These are phyloP conservation scores for Talaromyces sp. DNA, from an alignment of 2,329 filamentous ascomycete genomes.

Conservation along the genomic window DNA sequence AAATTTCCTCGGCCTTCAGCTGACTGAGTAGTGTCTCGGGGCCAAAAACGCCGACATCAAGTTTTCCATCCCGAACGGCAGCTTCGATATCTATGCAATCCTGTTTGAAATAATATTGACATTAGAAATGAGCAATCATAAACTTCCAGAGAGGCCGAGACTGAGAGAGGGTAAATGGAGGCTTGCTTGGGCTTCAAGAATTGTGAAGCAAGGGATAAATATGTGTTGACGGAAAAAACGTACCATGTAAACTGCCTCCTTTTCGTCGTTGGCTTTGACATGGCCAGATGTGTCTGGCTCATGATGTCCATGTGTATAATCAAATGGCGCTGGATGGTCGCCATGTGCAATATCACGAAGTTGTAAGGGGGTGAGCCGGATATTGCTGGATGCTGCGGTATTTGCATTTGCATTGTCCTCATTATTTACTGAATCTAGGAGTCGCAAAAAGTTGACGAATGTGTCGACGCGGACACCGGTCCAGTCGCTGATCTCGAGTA, in stretches of 20 bases:
- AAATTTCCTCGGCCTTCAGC: slow-evolving; percentile 17
- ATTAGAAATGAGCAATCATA: slow-evolving; percentile 3
- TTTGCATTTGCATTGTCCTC: not conserved
- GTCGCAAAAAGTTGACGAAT: slow-evolving; percentile 77
- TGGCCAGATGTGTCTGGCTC: not conserved
- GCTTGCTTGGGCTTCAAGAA: not conserved
- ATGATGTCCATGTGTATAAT: not conserved
- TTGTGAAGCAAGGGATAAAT: not conserved
- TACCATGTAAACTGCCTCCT: slow-evolving; percentile 22
- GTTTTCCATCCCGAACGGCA: slow-evolving; percentile 45
- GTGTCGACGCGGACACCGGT: slow-evolving; percentile 67
- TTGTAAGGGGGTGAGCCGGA: slow-evolving; percentile 1
- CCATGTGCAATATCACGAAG: not conserved
- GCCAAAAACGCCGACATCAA: slow-evolving; percentile 55
- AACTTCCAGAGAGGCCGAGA: not conserved
- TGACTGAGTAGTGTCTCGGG: slow-evolving; percentile 30
- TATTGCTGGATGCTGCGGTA: not conserved
- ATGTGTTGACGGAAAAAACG: slow-evolving; percentile 2
- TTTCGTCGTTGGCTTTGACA: not conserved
- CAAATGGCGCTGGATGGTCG: not conserved
- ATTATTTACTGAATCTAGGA: slow-evolving; percentile 41
- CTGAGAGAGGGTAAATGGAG: not conserved
- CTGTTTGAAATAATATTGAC: slow-evolving; percentile 28
- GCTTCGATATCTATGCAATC: slow-evolving; percentile 56
- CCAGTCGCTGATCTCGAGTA: slow-evolving; percentile 73